Evolutionary conservation across 148 eudicot genomes (phyloP), one percentile per base, ranked within the genome.

Genomic region (Nyssa sinensis): DNA sequence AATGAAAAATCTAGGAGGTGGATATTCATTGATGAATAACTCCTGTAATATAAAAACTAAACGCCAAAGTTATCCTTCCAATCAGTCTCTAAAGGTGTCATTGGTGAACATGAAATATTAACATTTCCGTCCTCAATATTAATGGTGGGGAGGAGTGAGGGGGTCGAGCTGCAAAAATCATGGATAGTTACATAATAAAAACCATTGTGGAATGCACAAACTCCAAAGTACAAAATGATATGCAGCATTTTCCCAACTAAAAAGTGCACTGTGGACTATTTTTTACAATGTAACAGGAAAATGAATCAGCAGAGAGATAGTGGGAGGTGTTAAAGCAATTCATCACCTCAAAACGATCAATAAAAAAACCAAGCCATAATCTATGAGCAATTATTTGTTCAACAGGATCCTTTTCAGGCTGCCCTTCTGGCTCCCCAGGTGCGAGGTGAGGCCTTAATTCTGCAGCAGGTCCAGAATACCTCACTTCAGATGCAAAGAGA

Each of bases 321-420:
- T 17, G 58, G 49, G 24, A 60, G 14, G 53, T 21, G 69, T 33
- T 64, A n/a, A 72, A 72, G 44, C 59, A 67, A 58, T 69, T 32
- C 6, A 83, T 73, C 47, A 89, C 98, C 94, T 96, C 99, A 84
- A 96, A 93, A 61, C 99, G 89, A 79, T 96, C 99, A 76, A 96
- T 89, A 66, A 96, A 80, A 84, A 92, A 96, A 19, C 98, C 99
- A 86, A 96, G 91, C 99, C 98, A 96, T 19, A 96, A 84, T 70
- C 97, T 88, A 78, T 96, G 99, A 84, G 99, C 99, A 88, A 93
- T 86, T 75, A 96, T 96, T 79, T 96, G 97, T 70, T 91, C 87
- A 68, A 93, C 94, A 14, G 99, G 97, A 65, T 96, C 93, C 80
- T 89, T 89, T 66, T 88, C 94, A 69, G 98, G 99, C 64, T 33